phyloP scores from a whole-genome alignment of 192 early-diverging fungal species.

The Entomortierella beljakovae region DNA sequence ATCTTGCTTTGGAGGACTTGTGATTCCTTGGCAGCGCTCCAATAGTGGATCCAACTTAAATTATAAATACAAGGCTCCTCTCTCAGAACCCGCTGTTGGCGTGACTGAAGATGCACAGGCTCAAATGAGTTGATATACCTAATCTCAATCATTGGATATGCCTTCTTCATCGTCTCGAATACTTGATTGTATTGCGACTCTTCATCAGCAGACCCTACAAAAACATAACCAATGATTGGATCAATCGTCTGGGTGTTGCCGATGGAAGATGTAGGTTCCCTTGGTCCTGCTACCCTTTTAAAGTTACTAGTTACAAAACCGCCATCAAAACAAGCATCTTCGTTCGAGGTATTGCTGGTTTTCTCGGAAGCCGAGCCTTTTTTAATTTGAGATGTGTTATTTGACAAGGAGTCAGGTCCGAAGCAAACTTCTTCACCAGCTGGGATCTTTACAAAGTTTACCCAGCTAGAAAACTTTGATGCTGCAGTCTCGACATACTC shows the following conservation, averaged over 20 bases:
- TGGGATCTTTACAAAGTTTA: slow-evolving; percentile 50
- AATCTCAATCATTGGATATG: slow-evolving; percentile 40
- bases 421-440: slow-evolving; percentile 18
- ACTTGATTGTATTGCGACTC: slow-evolving; percentile 42
- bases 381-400: slow-evolving; percentile 12
- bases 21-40: slow-evolving; percentile 52
- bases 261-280: background rate
- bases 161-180: slow-evolving; percentile 26
- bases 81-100: slow-evolving; percentile 34
- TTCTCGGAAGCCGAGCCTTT: slow-evolving; percentile 5
- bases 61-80: slow-evolving; percentile 40
- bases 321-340: slow-evolving; percentile 10
- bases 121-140: slow-evolving; percentile 52
- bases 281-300: background rate
- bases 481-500: slow-evolving; percentile 38
- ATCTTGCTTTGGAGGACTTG: slow-evolving; percentile 52
- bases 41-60: slow-evolving; percentile 49
- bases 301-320: slow-evolving; percentile 17
- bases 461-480: slow-evolving; percentile 43
- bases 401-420: slow-evolving; percentile 5
- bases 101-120: slow-evolving; percentile 39
- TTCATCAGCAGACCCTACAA: slow-evolving; percentile 46
- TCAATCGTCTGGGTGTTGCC: slow-evolving; percentile 1
- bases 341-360: slow-evolving; percentile 10
- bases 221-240: slow-evolving; percentile 33